Base-by-base conservation (phyloP, 176 grass and related monocot genomes). In the Stipa capillata region DNA sequence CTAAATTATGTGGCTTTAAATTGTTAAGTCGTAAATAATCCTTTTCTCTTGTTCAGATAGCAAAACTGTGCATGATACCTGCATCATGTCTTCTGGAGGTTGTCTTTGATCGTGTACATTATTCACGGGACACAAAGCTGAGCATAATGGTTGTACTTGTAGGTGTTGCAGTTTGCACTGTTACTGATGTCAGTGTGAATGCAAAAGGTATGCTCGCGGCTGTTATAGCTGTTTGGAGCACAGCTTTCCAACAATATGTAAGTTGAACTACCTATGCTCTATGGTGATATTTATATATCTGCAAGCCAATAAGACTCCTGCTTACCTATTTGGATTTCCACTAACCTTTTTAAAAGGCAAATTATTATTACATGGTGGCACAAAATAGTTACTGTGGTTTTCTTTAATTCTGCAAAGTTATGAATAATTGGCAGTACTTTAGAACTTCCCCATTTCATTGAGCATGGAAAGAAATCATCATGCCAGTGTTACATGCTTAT, bases 1-100 rank as follows among this genome's bases (percentile, higher is more conserved):
- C 27, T 72, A 55, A 72, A 64, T 28, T 78, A 34, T 32, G 16
- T 65, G 55, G 2, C 36, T 77, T 58, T 25, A 57, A 82, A 37
- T 39, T 1, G 6, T 73, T 34, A 24, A 9, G 5, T 73, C 65
- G 54, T 83, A 14, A 84, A 21, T 63, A 41, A 79, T 75, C 63
- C 2, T 17, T 69, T 63, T 75, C 0, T 29, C 55, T 53, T 76
- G 63, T 71, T 56, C 87, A 98, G 95, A 94, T 98, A 78, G 89
- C 95, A 52, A 98, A 98, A 77, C 69, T 98, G 33, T 92, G 92
- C 74, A 98, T 94, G 92, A 98, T 98, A 86, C 95, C 95, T 34
- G 95, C 89, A n/a, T 98, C 92, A 78, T 98, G 95, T 73, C 92
- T 98, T 87, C 85, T 98, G 49, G 95, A 94, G 72, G 89, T 94